These are phyloP conservation scores for Corrigiola litoralis DNA, from an alignment of 179 eudicot species.

Conservation along the genomic window DNA sequence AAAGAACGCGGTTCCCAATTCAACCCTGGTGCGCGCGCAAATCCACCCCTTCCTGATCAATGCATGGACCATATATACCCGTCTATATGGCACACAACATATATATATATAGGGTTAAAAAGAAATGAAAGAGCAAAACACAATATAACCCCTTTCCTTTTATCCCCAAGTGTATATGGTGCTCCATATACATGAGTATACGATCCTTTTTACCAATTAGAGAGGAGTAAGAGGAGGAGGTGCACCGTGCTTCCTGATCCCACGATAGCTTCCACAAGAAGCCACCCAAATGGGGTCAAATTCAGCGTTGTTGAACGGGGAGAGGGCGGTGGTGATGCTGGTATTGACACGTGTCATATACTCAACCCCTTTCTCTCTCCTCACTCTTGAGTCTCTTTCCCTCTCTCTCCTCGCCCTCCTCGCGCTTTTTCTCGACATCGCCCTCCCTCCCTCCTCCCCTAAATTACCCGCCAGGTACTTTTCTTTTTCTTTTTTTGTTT, in stretches of 20 bases:
- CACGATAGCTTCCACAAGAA: not conserved
- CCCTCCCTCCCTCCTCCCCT: slow-evolving; percentile 28
- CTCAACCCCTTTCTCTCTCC: slow-evolving; percentile 45
- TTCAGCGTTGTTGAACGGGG: slow-evolving; percentile 69
- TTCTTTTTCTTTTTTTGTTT: not conserved
- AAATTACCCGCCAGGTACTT: slow-evolving; percentile 54
- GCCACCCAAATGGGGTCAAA: slow-evolving; percentile 26
- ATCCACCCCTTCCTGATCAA: no score
- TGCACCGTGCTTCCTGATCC: not conserved
- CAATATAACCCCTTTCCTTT: no score
- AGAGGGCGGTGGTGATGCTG: slow-evolving; percentile 69
- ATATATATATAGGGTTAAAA: no score
- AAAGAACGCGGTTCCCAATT: no score
- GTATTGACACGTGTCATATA: slow-evolving; percentile 37
- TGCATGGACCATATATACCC: no score
- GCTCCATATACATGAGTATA: no score
- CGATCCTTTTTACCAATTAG: not conserved
- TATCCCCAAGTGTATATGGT: no score
- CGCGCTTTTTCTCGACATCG: slow-evolving; percentile 61
- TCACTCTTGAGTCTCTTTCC: slow-evolving; percentile 41
- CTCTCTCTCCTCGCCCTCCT: slow-evolving; percentile 45
- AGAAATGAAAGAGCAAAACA: no score
- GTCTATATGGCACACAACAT: no score
- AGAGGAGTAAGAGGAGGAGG: not conserved
- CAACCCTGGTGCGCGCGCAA: not conserved